Base-by-base conservation (phyloP, 2,329 filamentous ascomycete genomes). In the Pseudofabraea citricarpa region DNA sequence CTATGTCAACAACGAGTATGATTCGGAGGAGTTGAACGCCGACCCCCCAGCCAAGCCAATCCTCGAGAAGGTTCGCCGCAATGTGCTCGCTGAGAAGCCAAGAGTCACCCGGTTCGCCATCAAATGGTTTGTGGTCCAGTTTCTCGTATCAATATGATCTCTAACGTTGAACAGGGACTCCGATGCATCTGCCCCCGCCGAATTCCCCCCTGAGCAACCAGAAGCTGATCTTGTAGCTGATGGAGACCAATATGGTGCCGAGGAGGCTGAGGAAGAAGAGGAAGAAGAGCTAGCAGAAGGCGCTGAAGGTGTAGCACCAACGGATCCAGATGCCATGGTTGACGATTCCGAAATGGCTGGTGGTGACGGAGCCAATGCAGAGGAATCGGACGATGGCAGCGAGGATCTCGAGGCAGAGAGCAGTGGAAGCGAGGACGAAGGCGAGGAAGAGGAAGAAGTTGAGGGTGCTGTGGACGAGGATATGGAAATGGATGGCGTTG, bases 1-100 rank as follows among this genome's bases (percentile, higher is more conserved):
- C 78, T 98, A 98, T 57, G 93, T 98, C 60, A 98, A 97, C 76
- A 98, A 98, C 60, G 94, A 98, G 67, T 98, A 98, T 66, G 89
- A 95, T 56, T 86, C 87, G 20, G 89, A 94, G 59, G 88, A 95
- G 64, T 77, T 98, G 51, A 85, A 81, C 57, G 82, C 85, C 37
- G 90, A 97, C 57, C 93, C 93, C 8, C 93, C 93, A 6, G 77
- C 89, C 45, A 95, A 95, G 73, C 90, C 90, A 29, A 77, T 94
- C 56, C 84, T 97, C 52, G 94, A 98, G 64, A 88, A 90, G 60
- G 89, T 98, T 51, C 81, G 81, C 54, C 85, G 94, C 56, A 96
- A 94, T 62, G 87, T 98, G 40, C 79, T 98, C 27, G 90, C 90
- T 3, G 91, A 97, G 71, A 98, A 98, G 79, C 93, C 93, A 10